Conservation (phyloP, 2,329 filamentous ascomycete genomes). For the Colletotrichum tabaci region DNA sequence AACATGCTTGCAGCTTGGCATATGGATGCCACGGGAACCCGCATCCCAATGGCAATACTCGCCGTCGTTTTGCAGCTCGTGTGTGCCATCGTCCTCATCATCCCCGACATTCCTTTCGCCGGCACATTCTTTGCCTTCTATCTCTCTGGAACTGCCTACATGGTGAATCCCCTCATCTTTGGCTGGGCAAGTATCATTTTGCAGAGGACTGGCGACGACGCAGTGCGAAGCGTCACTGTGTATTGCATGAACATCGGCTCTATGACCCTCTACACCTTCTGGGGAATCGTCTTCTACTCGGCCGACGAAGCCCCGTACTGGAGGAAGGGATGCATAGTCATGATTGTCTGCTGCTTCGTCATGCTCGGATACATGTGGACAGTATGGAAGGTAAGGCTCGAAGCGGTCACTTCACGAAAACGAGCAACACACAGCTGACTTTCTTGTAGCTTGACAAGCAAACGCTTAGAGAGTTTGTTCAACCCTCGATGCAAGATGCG, state of each 20-base stretch:
- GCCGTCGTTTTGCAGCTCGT: constrained; percentile 52
- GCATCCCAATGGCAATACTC: constrained; percentile 52
- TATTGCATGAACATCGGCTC: constrained; percentile 57
- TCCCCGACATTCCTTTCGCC: constrained; percentile 48
- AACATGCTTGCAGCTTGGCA: constrained; percentile 54
- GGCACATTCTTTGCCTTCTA: constrained; percentile 51
- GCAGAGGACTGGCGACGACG: constrained; percentile 55
- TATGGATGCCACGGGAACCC: constrained; percentile 54
- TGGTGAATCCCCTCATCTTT: constrained; percentile 56
- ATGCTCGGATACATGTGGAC: constrained; percentile 40
- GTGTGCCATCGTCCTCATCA: constrained; percentile 51
- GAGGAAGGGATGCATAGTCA: constrained; percentile 55
- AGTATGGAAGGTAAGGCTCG: constrained; percentile 29
- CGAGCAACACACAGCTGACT: neutral
- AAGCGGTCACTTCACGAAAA: too few relatives aligned
- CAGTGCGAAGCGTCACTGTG: constrained; percentile 53
- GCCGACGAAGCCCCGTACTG: constrained; percentile 53
- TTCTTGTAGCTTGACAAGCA: constrained; percentile 1
- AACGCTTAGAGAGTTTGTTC: neutral
- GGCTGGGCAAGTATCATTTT: constrained; percentile 57
- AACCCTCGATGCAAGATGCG: neutral
- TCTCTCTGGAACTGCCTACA: constrained; percentile 55
- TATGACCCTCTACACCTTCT: constrained; percentile 55
- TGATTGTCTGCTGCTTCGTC: constrained; percentile 47
- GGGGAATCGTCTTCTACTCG: constrained; percentile 55